A percentile compares a stretch with the other conserved stretches of the same genome.
Conservation (phyloP, 2,329 filamentous ascomycete species). For the Scytalidium lignicola region DNA sequence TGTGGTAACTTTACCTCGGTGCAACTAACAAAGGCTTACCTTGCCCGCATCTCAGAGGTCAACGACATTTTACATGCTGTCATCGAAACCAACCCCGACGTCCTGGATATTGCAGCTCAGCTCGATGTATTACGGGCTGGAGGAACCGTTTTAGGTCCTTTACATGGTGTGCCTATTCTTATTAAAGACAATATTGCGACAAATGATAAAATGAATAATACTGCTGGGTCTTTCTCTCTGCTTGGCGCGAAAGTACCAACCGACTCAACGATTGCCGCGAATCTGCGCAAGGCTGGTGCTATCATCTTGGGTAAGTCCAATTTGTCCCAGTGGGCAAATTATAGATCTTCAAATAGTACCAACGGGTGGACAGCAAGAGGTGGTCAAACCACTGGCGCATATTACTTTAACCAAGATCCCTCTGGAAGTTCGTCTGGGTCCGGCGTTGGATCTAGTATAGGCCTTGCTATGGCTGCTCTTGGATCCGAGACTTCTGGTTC, state of each 20-base stretch:
- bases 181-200: slow-evolving; percentile 58
- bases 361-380: slow-evolving; percentile 61
- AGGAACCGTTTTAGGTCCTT: slow-evolving; percentile 22
- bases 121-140: slow-evolving; percentile 14
- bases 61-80: slow-evolving; percentile 8
- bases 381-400: slow-evolving; percentile 56
- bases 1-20: not conserved
- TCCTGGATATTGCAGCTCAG: slow-evolving; percentile 13
- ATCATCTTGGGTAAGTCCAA: slow-evolving; percentile 21
- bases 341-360: slow-evolving; percentile 47
- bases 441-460: slow-evolving; percentile 52
- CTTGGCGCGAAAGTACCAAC: not conserved
- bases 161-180: slow-evolving; percentile 53
- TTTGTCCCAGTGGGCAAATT: slow-evolving; percentile 51
- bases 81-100: slow-evolving; percentile 20
- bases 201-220: slow-evolving; percentile 46
- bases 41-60: slow-evolving; percentile 7
- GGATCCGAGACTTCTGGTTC: slow-evolving; percentile 61
- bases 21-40: slow-evolving; percentile 3
- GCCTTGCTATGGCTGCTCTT: slow-evolving; percentile 50
- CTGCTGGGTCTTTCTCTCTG: slow-evolving; percentile 5
- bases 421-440: slow-evolving; percentile 55
- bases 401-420: slow-evolving; percentile 55
- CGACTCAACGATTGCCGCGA: not conserved
- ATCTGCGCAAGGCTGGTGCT: slow-evolving; percentile 5